Conservation (phyloP, 2,329 filamentous ascomycete genomes). For the Talaromyces marneffei region DNA sequence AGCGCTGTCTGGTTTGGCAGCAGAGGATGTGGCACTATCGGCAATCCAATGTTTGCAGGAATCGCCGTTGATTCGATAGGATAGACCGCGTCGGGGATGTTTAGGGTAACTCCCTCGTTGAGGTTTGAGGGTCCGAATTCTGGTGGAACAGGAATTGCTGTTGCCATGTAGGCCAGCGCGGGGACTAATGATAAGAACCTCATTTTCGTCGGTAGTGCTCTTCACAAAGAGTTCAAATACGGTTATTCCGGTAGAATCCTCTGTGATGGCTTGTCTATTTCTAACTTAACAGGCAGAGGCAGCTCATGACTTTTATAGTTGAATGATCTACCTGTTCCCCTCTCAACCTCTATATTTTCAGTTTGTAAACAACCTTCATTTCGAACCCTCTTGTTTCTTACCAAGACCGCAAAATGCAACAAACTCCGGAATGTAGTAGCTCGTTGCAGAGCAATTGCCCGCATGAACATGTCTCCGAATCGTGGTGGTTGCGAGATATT, state of each 20-base stretch:
- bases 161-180: not conserved
- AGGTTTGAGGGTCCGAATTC: not conserved
- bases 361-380: not conserved
- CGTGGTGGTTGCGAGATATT: not conserved
- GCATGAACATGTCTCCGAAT: not conserved
- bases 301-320: not conserved
- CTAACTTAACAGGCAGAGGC: not conserved
- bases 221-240: not conserved
- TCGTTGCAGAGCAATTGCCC: not conserved
- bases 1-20: not conserved
- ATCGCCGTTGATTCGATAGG: not conserved
- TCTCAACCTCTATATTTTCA: not conserved
- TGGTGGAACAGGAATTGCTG: not conserved
- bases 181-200: not conserved
- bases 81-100: not conserved
- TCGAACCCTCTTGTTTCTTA: not conserved
- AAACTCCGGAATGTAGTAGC: not conserved
- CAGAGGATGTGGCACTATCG: not conserved
- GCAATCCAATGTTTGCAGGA: not conserved
- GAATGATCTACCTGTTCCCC: not conserved
- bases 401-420: not conserved
- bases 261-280: not conserved
- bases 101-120: not conserved
- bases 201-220: not conserved
- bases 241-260: not conserved